Evolutionary conservation across 345 rosid species (phyloP), one percentile per base, ranked within the genome.

Genomic region (Laguncularia racemosa): DNA sequence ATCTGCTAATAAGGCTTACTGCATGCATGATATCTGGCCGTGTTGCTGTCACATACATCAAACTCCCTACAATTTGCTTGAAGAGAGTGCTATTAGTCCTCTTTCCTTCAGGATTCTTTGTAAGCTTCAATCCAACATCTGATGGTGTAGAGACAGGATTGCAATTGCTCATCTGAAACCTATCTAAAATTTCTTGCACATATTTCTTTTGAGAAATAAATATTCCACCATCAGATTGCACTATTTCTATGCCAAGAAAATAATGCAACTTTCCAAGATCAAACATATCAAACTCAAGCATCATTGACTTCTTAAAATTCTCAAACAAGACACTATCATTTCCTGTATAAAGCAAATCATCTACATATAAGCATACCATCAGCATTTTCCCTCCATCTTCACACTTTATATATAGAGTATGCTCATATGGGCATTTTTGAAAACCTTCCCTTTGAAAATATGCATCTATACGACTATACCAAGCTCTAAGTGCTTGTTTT

Each of bases 181-280:
- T 47, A 3, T 52, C 33, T 7, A 63, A 12, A 14, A 69, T 46
- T 12, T 57, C 48, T 20, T 14, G 20, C 1, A 52, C 61, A 48
- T 58, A 63, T 2, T 14, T 7, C 19, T 19, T 43, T 28, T 59
- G 57, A 12, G 56, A 53, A 7, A 59, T 16, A 21, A 59, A 59
- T 15, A 53, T 48, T 15, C 38, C 66, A 2, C 49, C 16, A 5
- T 13, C 44, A 3, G 3, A 13, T 44, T 70, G 46, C 10, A 14
- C 12, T 2, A 59, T 52, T 18, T 60, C 54, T 2, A 70, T 59
- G 12, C 69, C 61, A 13, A 63, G 56, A 16, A 48, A 69, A 48
- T 63, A 44, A 14, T 8, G 1, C n/a, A 0, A 52, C 2, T 46
- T 1, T 1, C 59, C 64, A 45, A 58, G 40, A 33, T 59, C 13